Evolutionary conservation across 2,329 filamentous ascomycete genomes (phyloP).

Genomic region (Chaetoscypha palmicola): DNA sequence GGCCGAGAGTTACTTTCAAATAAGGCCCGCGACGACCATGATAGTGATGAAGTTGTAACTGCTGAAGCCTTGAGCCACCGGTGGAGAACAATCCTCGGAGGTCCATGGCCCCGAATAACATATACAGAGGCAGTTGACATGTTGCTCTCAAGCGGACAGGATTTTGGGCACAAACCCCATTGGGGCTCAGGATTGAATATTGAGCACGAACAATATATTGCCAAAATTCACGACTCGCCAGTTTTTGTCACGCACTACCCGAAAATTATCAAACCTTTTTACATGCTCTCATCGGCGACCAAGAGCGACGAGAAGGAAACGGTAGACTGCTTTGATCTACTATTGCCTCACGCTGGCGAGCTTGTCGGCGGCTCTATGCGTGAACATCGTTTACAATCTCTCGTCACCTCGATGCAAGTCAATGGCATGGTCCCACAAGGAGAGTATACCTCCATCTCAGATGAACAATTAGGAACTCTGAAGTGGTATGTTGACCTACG

Average conservation of each 20-base stretch:
- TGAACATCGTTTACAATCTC: slow-evolving; percentile 53
- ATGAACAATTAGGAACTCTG: slow-evolving; percentile 40
- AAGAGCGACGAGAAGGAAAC: slow-evolving; percentile 33
- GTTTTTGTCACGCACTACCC: slow-evolving; percentile 94
- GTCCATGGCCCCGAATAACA: slow-evolving; percentile 70
- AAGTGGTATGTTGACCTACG: slow-evolving; percentile 67
- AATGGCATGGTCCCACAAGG: slow-evolving; percentile 42
- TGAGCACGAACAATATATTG: slow-evolving; percentile 88
- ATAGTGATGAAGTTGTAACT: slow-evolving; percentile 38
- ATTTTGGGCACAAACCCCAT: slow-evolving; percentile 60
- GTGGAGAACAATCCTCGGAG: slow-evolving; percentile 61
- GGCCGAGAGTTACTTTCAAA: slow-evolving; percentile 43
- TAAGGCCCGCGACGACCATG: background rate
- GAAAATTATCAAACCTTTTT: slow-evolving; percentile 85
- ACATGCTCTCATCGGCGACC: slow-evolving; percentile 56
- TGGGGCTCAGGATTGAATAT: slow-evolving; percentile 75
- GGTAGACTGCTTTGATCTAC: slow-evolving; percentile 65
- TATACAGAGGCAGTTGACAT: slow-evolving; percentile 71
- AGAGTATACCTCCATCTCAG: slow-evolving; percentile 12
- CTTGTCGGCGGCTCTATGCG: slow-evolving; percentile 64
- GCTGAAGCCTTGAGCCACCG: slow-evolving; percentile 39
- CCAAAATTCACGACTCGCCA: slow-evolving; percentile 50
- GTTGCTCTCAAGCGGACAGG: slow-evolving; percentile 51
- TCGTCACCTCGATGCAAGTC: slow-evolving; percentile 53
- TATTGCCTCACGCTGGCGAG: slow-evolving; percentile 62